Base-by-base conservation (phyloP, 1,284 basidiomycete species). In the Phylloporus sp. region DNA sequence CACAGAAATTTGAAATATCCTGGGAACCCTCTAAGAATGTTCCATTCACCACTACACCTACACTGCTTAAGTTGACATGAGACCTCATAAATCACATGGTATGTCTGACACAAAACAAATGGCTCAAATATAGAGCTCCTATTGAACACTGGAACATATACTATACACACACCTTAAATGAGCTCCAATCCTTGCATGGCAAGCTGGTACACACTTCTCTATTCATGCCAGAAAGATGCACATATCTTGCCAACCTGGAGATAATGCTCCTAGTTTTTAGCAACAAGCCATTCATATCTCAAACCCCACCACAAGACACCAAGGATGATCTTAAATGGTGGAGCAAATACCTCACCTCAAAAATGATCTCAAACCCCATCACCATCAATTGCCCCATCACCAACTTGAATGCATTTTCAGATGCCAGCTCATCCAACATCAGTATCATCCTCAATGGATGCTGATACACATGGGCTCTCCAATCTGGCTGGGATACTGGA, bases 401-500 rank as follows among this genome's bases (percentile, higher is more conserved):
- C n/a, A n/a, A n/a, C 1, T 14, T 52, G 1, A 2, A n/a, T 3
- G 62, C 62, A 0, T 71, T 41, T 39, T 65, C 69, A 0, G 59
- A 72, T 65, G 57, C 69, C 10, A 70, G 67, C 29, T 68, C 65
- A 3, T 39, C 57, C 41, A 64, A 67, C 11, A 60, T 71, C 2
- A 60, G 57, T 4, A 68, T 72, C 15, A 5, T 25, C 27, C 57
- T 72, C 25, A 41, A 53, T 14, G 27, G 43, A 5, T 19, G n/a
- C 0, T 72, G 71, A 70, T 0, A 29, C 0, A 19, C 52, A 7
- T 55, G 52, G 52, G 1, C 0, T 4, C 27, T 55, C 3, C 17
- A 4, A 3, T 0, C 66, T 5, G 41, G 41, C 41, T 43, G 41
- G 41, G 4, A 43, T 20, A 5, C 64, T 1, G 7, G 3, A 20